Conservation (phyloP, 176 grass and related monocot genomes). For the Musa itinerans region DNA sequence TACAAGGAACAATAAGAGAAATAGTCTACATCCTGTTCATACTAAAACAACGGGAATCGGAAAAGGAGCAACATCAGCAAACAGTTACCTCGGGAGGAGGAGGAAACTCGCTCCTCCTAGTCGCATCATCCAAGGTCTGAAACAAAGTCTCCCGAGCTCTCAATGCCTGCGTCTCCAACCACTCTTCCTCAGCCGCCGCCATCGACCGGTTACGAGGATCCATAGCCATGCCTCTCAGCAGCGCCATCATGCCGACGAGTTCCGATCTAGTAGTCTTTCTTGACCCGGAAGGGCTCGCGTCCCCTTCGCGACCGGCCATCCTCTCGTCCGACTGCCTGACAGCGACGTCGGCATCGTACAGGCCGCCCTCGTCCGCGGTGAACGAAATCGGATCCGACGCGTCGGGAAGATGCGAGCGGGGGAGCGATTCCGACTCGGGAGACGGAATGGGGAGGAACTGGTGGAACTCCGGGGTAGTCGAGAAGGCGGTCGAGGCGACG, state of each 20-base stretch:
- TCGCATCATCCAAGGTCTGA: not conserved
- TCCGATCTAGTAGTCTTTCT: not conserved
- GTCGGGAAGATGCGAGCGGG: not conserved
- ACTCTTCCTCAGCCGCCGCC: constrained; percentile 4
- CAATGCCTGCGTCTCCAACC: not conserved
- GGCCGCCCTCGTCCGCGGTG: not conserved
- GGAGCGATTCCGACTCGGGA: not conserved
- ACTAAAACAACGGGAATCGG: too few relatives aligned
- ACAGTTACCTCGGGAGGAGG: not conserved
- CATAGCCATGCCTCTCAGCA: not conserved
- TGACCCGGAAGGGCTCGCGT: not conserved
- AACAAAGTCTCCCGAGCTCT: not conserved
- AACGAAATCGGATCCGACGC: constrained; percentile 1
- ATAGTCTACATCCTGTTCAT: not conserved
- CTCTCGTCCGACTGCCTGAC: not conserved
- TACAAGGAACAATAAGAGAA: too few relatives aligned
- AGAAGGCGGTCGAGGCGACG: not conserved
- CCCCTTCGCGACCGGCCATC: not conserved
- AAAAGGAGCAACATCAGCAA: too few relatives aligned
- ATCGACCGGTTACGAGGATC: not conserved
- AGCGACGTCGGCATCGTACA: not conserved
- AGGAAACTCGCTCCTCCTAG: not conserved
- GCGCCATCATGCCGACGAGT: not conserved
- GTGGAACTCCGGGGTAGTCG: constrained; percentile 1
- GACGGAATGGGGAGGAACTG: constrained; percentile 3